Evolutionary conservation across 306 rosid genomes (phyloP).

Genomic region (Pyrus betulifolia): DNA sequence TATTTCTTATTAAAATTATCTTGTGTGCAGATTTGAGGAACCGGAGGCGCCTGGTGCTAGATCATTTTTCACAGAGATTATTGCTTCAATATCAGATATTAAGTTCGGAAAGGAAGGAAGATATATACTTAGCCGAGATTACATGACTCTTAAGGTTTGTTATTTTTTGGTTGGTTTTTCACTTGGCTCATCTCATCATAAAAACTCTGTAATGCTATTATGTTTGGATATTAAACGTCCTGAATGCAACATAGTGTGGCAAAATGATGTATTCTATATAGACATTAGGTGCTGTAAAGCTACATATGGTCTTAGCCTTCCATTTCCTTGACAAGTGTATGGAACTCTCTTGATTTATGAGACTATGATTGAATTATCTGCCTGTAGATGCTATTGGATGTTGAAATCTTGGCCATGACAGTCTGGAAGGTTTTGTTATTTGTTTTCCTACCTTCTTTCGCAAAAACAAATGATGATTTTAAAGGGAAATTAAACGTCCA

Average conservation of each 20-base stretch:
- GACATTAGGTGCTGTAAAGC: neutral
- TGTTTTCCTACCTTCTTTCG: neutral
- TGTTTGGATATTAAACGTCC: neutral
- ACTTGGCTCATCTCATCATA: neutral
- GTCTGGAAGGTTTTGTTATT: neutral
- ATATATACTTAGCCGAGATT: slow-evolving; percentile 93
- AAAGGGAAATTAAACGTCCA: neutral
- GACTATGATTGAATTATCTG: neutral
- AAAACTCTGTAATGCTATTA: neutral
- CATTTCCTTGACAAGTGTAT: neutral
- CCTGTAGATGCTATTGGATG: neutral
- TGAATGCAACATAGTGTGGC: neutral
- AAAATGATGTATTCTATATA: neutral
- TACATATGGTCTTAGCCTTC: neutral
- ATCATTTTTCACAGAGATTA: slow-evolving; percentile 94
- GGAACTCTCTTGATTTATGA: neutral
- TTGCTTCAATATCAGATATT: slow-evolving; percentile 94
- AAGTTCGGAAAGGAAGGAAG: slow-evolving; percentile 93
- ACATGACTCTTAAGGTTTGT: slow-evolving; percentile 96
- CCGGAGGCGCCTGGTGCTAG: slow-evolving; percentile 92
- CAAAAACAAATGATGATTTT: neutral
- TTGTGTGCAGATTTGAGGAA: slow-evolving; percentile 83
- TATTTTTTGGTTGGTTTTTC: slow-evolving; percentile 7
- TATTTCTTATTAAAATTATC: neutral
- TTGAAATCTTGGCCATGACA: neutral